Evolutionary conservation across 2,329 filamentous ascomycete species (phyloP).

Genomic region (Ilyonectria mors-panacis): DNA sequence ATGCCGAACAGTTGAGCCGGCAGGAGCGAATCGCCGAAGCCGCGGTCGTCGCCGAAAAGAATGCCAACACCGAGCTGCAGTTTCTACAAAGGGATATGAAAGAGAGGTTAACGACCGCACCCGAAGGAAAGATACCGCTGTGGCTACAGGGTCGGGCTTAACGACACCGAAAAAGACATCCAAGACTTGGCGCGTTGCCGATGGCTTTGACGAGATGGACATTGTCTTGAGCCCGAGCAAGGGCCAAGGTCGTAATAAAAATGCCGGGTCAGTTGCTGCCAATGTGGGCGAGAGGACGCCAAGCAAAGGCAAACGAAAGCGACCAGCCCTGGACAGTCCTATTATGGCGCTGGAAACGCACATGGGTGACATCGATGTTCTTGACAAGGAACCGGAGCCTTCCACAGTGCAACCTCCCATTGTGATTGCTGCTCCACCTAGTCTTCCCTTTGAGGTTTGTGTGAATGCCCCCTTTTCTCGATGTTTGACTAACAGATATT

Average conservation of each 20-base stretch:
- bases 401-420: conserved; percentile 38
- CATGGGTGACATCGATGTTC: conserved; percentile 58
- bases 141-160: conserved; percentile 39
- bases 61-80: conserved; percentile 77
- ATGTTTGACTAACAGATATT: conserved; percentile 38
- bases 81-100: conserved; percentile 81
- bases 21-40: conserved; percentile 76
- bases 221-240: conserved; percentile 69
- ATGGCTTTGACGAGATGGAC: conserved; percentile 83
- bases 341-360: conserved; percentile 71
- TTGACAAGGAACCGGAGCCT: conserved; percentile 46
- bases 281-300: conserved; percentile 71
- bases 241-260: conserved; percentile 58
- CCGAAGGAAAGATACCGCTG: conserved; percentile 61
- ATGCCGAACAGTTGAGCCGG: conserved; percentile 74
- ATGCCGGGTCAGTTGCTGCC: conserved; percentile 60
- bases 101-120: conserved; percentile 69
- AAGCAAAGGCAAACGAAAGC: conserved; percentile 79
- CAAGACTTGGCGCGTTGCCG: conserved; percentile 73
- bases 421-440: conserved; percentile 44
- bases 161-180: conserved; percentile 74
- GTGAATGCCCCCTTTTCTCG: conserved; percentile 9
- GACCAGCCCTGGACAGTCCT: conserved; percentile 76
- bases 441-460: conserved; percentile 64
- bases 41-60: conserved; percentile 75